phyloP scores from a whole-genome alignment of 2,329 filamentous ascomycete species.

The Alternaria panax region DNA sequence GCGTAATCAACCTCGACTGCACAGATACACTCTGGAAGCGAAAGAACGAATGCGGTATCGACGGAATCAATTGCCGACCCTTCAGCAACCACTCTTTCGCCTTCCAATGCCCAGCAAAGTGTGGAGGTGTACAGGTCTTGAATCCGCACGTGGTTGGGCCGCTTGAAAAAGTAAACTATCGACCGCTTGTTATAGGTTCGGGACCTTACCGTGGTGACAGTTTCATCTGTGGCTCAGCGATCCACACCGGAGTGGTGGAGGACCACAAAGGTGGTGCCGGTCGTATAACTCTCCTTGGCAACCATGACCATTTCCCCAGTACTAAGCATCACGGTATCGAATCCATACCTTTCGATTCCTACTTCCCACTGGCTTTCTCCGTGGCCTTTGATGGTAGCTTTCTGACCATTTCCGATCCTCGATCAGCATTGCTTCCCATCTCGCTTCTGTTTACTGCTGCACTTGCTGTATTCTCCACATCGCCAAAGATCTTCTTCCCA shows the following conservation, averaged over 20 bases:
- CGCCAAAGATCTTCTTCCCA: constrained; percentile 79
- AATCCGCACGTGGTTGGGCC: constrained; percentile 78
- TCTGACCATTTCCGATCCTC: constrained; percentile 70
- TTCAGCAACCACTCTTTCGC: constrained; percentile 73
- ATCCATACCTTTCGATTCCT: constrained; percentile 81
- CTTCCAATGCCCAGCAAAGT: constrained; percentile 78
- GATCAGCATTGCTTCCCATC: constrained; percentile 80
- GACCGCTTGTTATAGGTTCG: constrained; percentile 62
- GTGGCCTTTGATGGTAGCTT: constrained; percentile 72
- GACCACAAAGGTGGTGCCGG: constrained; percentile 79
- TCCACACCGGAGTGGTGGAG: constrained; percentile 79
- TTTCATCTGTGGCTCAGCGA: constrained; percentile 84
- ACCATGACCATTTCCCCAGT: constrained; percentile 67
- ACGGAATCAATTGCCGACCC: constrained; percentile 76
- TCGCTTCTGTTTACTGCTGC: constrained; percentile 77
- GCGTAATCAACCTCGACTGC: constrained; percentile 72
- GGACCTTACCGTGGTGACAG: constrained; percentile 88
- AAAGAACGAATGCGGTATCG: constrained; percentile 75
- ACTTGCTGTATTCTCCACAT: constrained; percentile 79
- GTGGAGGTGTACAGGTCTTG: constrained; percentile 67
- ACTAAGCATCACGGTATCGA: constrained; percentile 74
- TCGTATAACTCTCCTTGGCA: constrained; percentile 75
- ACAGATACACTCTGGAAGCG: constrained; percentile 73
- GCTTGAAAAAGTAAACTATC: constrained; percentile 66
- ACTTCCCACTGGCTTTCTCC: constrained; percentile 86